Evolutionary conservation across 306 rosid genomes (phyloP).

Genomic region (Clitoria ternatea): DNA sequence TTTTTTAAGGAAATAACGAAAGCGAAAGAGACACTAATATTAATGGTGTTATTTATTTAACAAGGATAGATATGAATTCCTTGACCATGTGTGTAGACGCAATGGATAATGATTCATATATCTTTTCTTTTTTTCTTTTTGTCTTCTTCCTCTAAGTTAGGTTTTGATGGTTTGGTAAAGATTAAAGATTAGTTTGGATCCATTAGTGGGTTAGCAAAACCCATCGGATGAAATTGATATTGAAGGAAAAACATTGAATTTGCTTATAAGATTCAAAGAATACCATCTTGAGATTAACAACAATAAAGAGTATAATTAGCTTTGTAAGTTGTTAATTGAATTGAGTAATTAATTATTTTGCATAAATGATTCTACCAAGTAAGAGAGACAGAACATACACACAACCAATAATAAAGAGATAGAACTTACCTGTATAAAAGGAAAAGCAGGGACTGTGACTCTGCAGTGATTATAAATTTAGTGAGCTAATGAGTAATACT

Average conservation of each 20-base stretch:
- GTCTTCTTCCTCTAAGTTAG: conserved; percentile 3
- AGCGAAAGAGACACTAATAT: neutral
- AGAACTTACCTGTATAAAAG: no score
- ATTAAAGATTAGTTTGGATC: conserved; percentile 1
- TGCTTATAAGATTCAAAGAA: neutral
- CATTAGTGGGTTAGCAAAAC: neutral
- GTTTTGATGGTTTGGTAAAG: conserved; percentile 7
- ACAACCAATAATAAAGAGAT: no score
- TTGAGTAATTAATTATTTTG: no score
- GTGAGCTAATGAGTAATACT: no score
- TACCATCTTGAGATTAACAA: no score
- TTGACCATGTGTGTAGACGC: neutral
- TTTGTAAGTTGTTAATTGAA: neutral
- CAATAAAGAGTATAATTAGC: neutral
- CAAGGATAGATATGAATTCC: neutral
- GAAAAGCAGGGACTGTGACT: neutral
- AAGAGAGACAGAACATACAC: neutral
- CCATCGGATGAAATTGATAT: neutral
- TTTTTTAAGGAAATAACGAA: neutral
- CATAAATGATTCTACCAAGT: no score
- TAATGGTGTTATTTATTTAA: neutral
- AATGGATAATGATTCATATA: conserved; percentile 7
- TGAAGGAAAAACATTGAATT: neutral
- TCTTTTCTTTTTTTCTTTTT: neutral
- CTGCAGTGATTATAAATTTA: neutral